phyloP scores from a whole-genome alignment of 768 basidiomycete species.

The Suillus weaverae region DNA sequence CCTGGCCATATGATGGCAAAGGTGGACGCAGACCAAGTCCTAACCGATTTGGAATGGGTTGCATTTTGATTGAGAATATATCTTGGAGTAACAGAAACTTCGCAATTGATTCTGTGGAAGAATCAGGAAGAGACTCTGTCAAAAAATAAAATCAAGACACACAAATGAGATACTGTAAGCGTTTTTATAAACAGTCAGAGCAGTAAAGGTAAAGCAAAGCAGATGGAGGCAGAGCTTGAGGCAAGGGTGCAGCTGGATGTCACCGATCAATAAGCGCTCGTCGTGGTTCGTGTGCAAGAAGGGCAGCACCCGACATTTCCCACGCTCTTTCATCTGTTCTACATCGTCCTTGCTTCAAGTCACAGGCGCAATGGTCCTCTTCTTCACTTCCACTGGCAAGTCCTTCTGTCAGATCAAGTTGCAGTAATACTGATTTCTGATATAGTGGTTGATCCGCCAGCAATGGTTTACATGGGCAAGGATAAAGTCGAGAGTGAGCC shows the following conservation, averaged over 20 bases:
- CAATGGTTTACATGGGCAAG: conserved; percentile 87
- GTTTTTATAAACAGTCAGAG: background rate
- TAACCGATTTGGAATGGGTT: conserved; percentile 69
- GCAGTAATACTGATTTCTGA: background rate
- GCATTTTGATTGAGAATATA: conserved; percentile 41
- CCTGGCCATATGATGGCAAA: conserved; percentile 86
- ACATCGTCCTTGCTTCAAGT: background rate
- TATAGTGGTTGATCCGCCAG: conserved; percentile 61
- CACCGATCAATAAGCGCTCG: background rate
- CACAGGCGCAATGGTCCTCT: conserved; percentile 47
- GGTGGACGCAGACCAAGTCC: conserved; percentile 89
- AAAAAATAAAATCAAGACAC: background rate
- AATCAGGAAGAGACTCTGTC: background rate
- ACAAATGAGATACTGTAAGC: background rate
- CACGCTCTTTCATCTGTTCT: background rate
- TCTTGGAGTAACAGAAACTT: background rate
- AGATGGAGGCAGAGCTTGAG: background rate
- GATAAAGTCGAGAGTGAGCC: conserved; percentile 93
- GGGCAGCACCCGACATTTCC: background rate
- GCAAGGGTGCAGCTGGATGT: background rate
- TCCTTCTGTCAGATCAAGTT: background rate
- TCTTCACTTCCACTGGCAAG: conserved; percentile 57
- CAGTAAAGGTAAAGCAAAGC: background rate
- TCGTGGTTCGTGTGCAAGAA: conserved; percentile 1
- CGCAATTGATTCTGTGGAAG: background rate